These are phyloP conservation scores for Bruguiera parviflora DNA, from an alignment of 345 rosid genomes.

Conservation along the genomic window DNA sequence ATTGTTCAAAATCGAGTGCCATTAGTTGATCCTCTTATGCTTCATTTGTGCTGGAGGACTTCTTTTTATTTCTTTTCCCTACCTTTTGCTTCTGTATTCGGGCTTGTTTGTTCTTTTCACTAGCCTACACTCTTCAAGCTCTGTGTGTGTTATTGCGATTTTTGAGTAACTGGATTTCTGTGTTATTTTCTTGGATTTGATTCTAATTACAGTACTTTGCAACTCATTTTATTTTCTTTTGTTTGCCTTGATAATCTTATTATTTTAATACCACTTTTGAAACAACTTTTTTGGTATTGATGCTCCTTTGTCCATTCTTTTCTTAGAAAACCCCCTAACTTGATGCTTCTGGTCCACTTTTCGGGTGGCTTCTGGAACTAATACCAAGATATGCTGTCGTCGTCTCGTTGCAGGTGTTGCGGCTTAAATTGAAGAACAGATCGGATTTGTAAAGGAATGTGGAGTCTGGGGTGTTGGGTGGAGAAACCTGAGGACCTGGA, in stretches of 20 bases:
- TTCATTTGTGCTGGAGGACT: constrained; percentile 7
- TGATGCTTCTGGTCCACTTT: constrained; percentile 49
- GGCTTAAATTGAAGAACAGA: constrained; percentile 22
- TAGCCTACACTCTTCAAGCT: constrained; percentile 8
- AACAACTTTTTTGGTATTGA: constrained; percentile 41
- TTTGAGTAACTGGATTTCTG: constrained; percentile 15
- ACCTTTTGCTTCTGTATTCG: not conserved
- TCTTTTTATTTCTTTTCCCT: not conserved
- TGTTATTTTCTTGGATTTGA: constrained; percentile 25
- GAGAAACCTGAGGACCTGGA: constrained; percentile 27
- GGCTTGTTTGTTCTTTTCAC: constrained; percentile 9
- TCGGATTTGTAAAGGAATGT: constrained; percentile 28
- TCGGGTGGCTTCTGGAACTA: constrained; percentile 40
- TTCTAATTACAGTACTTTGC: constrained; percentile 1
- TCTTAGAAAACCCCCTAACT: constrained; percentile 32
- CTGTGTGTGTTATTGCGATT: no score
- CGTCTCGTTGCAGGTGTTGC: constrained; percentile 38
- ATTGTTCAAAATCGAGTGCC: not conserved
- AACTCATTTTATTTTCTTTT: not conserved
- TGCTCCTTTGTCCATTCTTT: constrained; percentile 27
- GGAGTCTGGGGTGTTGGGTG: constrained; percentile 27
- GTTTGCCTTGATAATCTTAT: not conserved
- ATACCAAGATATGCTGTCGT: constrained; percentile 38
- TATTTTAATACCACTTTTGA: constrained; percentile 9
- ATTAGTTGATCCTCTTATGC: not conserved